Evolutionary conservation across 306 rosid species (phyloP).

Genomic region (Castanea mollissima): DNA sequence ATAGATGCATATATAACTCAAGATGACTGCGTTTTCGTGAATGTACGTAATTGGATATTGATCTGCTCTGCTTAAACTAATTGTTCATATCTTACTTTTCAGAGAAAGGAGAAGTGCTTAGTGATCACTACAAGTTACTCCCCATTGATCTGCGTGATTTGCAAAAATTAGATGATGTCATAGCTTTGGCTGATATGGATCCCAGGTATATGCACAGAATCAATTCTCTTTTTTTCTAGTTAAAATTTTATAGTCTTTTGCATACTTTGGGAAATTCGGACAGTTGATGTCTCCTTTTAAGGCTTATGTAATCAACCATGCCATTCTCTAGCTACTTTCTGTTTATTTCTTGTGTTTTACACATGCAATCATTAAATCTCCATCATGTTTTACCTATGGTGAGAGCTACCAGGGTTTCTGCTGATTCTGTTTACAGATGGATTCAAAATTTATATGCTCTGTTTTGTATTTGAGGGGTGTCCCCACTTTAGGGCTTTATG

Average conservation of each 20-base stretch:
- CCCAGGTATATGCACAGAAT: slow-evolving; percentile 56
- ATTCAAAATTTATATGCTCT: slow-evolving; percentile 10
- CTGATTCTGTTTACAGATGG: slow-evolving; percentile 3
- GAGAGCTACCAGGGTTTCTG: neutral
- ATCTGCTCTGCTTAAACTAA: neutral
- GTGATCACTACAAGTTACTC: slow-evolving; percentile 82
- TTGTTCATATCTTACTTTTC: slow-evolving; percentile 30
- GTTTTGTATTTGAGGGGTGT: slow-evolving; percentile 7
- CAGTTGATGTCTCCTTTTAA: neutral
- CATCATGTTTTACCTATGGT: neutral
- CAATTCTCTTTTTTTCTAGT: slow-evolving; percentile 6
- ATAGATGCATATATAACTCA: neutral
- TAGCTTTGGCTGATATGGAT: slow-evolving; percentile 74
- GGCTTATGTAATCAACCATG: neutral
- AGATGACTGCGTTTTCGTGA: neutral
- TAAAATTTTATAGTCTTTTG: neutral
- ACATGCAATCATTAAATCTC: neutral
- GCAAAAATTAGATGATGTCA: slow-evolving; percentile 52
- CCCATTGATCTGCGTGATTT: slow-evolving; percentile 80
- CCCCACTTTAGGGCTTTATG: neutral
- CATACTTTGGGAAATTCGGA: neutral
- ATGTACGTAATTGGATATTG: neutral
- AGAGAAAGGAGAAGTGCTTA: slow-evolving; percentile 88
- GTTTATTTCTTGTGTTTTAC: neutral
- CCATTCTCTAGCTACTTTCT: neutral